Evolutionary conservation across 2,329 filamentous ascomycete species (phyloP), one percentile per base, ranked within the genome.

Genomic region (Penicillium sp.): DNA sequence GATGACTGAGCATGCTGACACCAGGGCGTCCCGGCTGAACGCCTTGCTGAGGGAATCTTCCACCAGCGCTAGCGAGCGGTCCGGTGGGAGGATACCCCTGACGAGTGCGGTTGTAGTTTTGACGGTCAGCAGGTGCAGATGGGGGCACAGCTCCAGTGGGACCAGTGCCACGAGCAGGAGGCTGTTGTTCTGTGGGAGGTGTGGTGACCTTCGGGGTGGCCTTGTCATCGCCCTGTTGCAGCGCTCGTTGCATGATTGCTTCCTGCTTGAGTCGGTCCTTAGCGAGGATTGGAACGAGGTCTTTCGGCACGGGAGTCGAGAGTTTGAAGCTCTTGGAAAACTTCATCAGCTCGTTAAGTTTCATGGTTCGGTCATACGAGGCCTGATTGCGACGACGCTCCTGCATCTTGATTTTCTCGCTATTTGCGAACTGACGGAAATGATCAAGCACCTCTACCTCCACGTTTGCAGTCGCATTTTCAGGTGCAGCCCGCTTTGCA

Each of bases 211-310:
- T 71, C 67, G 77, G 65, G 65, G 73, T 68, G 40, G 77, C 69
- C 60, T 83, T 78, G 42, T 80, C 76, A 54, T 90, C 86, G 2
- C 86, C 87, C 62, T 93, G 88, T 68, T 86, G 84, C 58, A 90
- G 85, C 1, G 91, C 91, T 73, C 92, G 95, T 65, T 91, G 88
- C 68, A 96, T 88, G 60, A 99, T 97, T 69, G 92, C 86, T 67
- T 91, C 87, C 75, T 97, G 94, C 77, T 97, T 99, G 43, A 80
- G 83, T n/a, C 91, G 91, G 70, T 99, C 94, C 72, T 97, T 99
- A 56, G 94, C 93, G 58, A 99, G 88, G 63, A 99, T 99, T 1
- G 90, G 88, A 28, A 99, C 91, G 35, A 99, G 77, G 73, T 99
- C 94, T 49, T 84, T 87, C 1, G 94, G 94, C 11, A 99, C 91